Base-by-base conservation (phyloP, 805 yeast species). In the Starmerella vaccinii region DNA sequence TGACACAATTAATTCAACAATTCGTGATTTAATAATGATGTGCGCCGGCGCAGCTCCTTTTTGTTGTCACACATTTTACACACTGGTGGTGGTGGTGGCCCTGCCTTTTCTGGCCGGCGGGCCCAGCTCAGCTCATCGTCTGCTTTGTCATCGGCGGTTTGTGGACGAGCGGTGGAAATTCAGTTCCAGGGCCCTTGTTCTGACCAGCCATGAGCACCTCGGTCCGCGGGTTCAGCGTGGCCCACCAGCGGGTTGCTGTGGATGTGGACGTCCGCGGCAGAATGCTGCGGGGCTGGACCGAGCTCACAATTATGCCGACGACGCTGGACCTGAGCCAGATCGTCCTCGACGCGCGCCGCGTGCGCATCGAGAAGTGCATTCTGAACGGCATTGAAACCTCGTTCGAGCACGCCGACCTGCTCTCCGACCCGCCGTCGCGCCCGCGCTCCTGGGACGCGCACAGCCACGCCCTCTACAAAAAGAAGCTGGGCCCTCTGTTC, bases 231-330 rank as follows among this genome's bases (percentile, higher is more conserved):
- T 79, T 84, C 64, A 80, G 76, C 59, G 76, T 90, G 21, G 88
- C 90, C 4, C 95, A 88, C 64, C 97, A 90, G 65, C 76, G 83
- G 57, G 84, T 90, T 13, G 74, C 77, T 23, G 67, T 90, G 18
- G 95, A 89, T 63, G 78, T 90, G 4, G 95, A 88, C 63, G 69
- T 89, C 39, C 74, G 79, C n/a, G 70, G 72, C 16, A 73, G 76
- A 54, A 60, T 68, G 19, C 68, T 88, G 5, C 62, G 61, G 0
- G 98, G 97, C 15, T 74, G 76, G 57, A 87, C 97, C 0, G 97
- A 89, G 61, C 68, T 92, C 29, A 82, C 92, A 1, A 71, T 89
- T 2, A 72, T 84, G 16, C 97, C 98, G 0, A 68, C 77, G 15
- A 77, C 80, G 47, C 69, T 80, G 19, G 60, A 71, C 1, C 68